phyloP scores from a whole-genome alignment of 2,329 filamentous ascomycete genomes.

The Hypocreales sp. region DNA sequence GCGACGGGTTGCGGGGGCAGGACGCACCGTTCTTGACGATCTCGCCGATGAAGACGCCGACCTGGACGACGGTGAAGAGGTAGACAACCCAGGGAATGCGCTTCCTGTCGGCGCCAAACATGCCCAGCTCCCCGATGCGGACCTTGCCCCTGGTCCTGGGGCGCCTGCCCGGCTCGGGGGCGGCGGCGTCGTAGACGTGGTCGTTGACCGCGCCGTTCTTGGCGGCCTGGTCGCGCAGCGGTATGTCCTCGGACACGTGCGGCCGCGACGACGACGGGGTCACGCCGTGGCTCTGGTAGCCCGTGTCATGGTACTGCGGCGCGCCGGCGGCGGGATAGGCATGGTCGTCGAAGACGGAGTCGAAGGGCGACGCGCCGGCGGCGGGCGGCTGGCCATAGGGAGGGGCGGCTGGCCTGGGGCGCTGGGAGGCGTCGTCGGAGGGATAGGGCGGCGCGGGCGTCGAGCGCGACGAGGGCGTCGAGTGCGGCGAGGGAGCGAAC shows the following conservation, averaged over 20 bases:
- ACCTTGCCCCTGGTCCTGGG: conserved; percentile 27
- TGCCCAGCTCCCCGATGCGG: conserved; percentile 42
- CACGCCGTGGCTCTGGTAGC: conserved; percentile 36
- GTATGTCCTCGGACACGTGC: conserved; percentile 36
- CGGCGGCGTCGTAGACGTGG: conserved; percentile 45
- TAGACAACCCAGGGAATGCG: conserved; percentile 71
- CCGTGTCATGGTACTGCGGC: conserved; percentile 32
- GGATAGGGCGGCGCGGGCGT: conserved; percentile 22
- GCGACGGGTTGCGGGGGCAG: not conserved
- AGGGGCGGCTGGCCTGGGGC: conserved; percentile 11
- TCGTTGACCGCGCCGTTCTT: conserved; percentile 33
- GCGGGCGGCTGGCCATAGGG: conserved; percentile 18
- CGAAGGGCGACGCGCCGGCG: conserved; percentile 38
- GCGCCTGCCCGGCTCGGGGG: conserved; percentile 7
- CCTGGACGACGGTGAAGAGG: conserved; percentile 58
- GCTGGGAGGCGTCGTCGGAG: conserved; percentile 4
- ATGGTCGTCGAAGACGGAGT: conserved; percentile 49
- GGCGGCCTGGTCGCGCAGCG: conserved; percentile 31
- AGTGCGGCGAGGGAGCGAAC: conserved; percentile 24
- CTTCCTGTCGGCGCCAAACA: conserved; percentile 39
- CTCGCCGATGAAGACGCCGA: conserved; percentile 79
- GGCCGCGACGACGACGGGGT: conserved; percentile 15
- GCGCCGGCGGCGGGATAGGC: conserved; percentile 22
- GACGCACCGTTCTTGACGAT: conserved; percentile 65
- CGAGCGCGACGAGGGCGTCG: conserved; percentile 23